Evolutionary conservation across 2,329 filamentous ascomycete genomes (phyloP), one percentile per base, ranked within the genome.

Genomic region (Penicillium psychrosexuale): DNA sequence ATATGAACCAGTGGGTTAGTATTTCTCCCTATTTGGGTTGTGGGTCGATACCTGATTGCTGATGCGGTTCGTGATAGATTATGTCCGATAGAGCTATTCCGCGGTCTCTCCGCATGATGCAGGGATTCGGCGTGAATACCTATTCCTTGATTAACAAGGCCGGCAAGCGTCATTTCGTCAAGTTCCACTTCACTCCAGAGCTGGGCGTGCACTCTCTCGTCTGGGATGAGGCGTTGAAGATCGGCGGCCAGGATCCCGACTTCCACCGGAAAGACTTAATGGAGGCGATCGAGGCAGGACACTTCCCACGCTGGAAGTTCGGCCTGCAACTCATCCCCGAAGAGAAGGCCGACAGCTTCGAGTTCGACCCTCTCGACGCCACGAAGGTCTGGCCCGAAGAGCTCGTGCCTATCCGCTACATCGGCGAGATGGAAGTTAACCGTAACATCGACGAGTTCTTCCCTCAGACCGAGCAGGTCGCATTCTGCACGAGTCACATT

Each of bases 331-430:
- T 86, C 3, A 82, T 94, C 22, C 82, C 87, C 0, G 89, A 93
- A 60, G 80, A 80, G 8, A 81, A 85, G 46, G 83, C 90, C 68
- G 79, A 93, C 58, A 83, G 89, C 15, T 95, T 93, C 57, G 90
- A 93, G 7, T 93, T 94, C 57, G 90, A 94, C 65, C 87, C 93
- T 30, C 82, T 95, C 1, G 90, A 95, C 62, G 86, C 90, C 0
- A 95, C 90, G 36, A 94, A 95, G 75, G 73, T 93, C 27, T 94
- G 90, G 89, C 90, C 90, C 0, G 88, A 94, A 67, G 87, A 93
- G 12, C 73, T 85, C 0, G 77, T 91, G 0, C 90, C 90, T 0
- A 80, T 93, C 19, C 82, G 87, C 8, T 90, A 90, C 67, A 89
- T 95, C 53, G 90, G 89, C 37, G 84, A 92, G 71, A 69, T 95